Percentiles rank a stretch among this genome's conserved stretches.
These are phyloP conservation scores for Penicillium verrucosum DNA, from an alignment of 2,329 filamentous ascomycete genomes.

Conservation along the genomic window DNA sequence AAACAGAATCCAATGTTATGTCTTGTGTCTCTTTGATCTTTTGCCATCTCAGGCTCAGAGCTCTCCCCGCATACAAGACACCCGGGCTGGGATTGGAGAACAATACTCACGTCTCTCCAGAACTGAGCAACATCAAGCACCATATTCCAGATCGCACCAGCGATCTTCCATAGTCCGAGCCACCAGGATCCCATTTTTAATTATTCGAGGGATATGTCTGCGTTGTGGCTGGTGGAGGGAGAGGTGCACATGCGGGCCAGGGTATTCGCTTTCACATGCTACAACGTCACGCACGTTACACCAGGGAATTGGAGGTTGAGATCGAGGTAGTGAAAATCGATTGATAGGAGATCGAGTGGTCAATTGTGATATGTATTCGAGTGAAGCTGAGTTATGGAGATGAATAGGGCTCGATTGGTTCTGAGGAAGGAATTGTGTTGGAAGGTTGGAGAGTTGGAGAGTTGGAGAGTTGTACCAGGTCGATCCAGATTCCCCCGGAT, in stretches of 20 bases:
- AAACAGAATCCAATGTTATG: neutral
- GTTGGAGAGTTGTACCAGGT: neutral
- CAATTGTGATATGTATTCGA: neutral
- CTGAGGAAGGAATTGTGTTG: neutral
- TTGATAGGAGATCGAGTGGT: neutral
- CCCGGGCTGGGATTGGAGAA: neutral
- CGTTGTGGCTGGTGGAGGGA: slow-evolving; percentile 2
- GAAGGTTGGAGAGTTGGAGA: neutral
- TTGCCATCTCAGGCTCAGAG: neutral
- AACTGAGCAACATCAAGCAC: slow-evolving; percentile 60
- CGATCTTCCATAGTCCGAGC: slow-evolving; percentile 26
- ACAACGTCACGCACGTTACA: slow-evolving; percentile 3
- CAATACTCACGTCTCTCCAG: slow-evolving; percentile 55
- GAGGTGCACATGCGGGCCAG: slow-evolving; percentile 2
- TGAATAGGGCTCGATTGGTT: neutral
- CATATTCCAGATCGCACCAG: slow-evolving; percentile 52
- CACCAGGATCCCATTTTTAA: slow-evolving; percentile 25
- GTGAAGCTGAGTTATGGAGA: neutral
- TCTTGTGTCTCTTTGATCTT: neutral
- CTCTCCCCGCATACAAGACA: neutral
- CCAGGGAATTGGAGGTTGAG: neutral
- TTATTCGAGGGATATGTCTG: neutral
- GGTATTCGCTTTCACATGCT: slow-evolving; percentile 25
- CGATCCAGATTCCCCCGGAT: neutral
- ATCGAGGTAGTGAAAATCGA: neutral